Percentiles rank a stretch among this genome's conserved stretches.
phyloP scores from a whole-genome alignment of 2,329 filamentous ascomycete genomes.

The Graphium sp. region DNA sequence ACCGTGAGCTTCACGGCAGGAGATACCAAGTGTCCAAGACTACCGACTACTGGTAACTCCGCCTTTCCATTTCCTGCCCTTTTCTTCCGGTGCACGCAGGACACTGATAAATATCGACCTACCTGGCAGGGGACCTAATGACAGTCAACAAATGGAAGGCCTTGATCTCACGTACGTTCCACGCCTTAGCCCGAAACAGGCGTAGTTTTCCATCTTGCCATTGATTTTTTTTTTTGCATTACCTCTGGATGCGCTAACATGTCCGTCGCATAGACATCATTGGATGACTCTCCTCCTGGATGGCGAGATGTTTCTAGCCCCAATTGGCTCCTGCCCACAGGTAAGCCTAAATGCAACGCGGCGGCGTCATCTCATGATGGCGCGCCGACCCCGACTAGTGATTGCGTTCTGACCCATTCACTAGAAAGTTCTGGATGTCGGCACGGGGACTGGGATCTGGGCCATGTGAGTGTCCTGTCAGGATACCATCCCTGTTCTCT shows the following conservation, averaged over 20 bases:
- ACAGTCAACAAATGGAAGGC: constrained; percentile 11
- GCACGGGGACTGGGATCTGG: constrained; percentile 41
- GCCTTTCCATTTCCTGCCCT: constrained; percentile 20
- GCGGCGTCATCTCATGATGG: neutral
- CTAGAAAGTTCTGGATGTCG: constrained; percentile 23
- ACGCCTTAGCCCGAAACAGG: no score
- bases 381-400: neutral
- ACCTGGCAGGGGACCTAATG: constrained; percentile 13
- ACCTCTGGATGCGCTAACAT: neutral
- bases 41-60: constrained; percentile 11
- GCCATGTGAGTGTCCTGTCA: constrained; percentile 22
- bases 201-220: no score
- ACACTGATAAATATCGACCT: constrained; percentile 4
- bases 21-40: constrained; percentile 10
- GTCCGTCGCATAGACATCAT: constrained; percentile 7
- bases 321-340: constrained; percentile 9
- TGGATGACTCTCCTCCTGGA: constrained; percentile 10
- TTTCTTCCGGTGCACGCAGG: constrained; percentile 7
- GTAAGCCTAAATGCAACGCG: constrained; percentile 2
- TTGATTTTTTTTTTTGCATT: no score
- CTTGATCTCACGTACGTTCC: constrained; percentile 9
- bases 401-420: neutral
- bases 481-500: neutral
- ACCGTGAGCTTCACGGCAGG: constrained; percentile 12
- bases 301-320: constrained; percentile 10